These are phyloP conservation scores for Cryptosporidium bovis DNA, from an alignment of 169 alveolate genomes.

Conservation along the genomic window DNA sequence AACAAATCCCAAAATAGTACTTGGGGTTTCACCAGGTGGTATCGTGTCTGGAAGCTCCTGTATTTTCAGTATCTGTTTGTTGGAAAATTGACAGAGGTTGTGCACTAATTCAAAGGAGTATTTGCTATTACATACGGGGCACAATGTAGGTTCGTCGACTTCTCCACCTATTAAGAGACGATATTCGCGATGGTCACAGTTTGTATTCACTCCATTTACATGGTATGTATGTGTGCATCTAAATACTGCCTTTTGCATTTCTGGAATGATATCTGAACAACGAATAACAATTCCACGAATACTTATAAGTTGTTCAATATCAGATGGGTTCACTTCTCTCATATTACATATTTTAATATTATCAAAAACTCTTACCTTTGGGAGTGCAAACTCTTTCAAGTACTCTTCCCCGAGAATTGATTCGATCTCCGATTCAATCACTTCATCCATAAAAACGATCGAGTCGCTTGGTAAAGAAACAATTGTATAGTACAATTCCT, in stretches of 20 bases:
- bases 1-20: conserved; percentile 83
- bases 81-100: conserved; percentile 93
- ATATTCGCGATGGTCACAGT: conserved; percentile 88
- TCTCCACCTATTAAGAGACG: conserved; percentile 92
- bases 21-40: conserved; percentile 95
- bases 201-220: conserved; percentile 85
- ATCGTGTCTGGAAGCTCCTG: conserved; percentile 93
- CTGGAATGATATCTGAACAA: conserved; percentile 95
- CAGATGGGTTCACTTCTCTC: conserved; percentile 88
- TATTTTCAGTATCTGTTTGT: conserved; percentile 93
- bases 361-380: conserved; percentile 69
- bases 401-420: conserved; percentile 54
- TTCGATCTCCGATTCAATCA: conserved; percentile 55
- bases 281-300: conserved; percentile 96
- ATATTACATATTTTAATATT: conserved; percentile 76
- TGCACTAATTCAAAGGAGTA: conserved; percentile 92
- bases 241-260: conserved; percentile 97
- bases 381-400: conserved; percentile 54
- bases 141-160: conserved; percentile 94
- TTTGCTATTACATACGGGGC: conserved; percentile 91
- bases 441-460: conserved; percentile 70
- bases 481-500: conserved; percentile 35
- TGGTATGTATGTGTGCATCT: conserved; percentile 83
- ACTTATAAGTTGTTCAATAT: conserved; percentile 91
- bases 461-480: conserved; percentile 66